phyloP scores from a whole-genome alignment of 371 early-diverging fungal species.

The Funneliformis caledonium region DNA sequence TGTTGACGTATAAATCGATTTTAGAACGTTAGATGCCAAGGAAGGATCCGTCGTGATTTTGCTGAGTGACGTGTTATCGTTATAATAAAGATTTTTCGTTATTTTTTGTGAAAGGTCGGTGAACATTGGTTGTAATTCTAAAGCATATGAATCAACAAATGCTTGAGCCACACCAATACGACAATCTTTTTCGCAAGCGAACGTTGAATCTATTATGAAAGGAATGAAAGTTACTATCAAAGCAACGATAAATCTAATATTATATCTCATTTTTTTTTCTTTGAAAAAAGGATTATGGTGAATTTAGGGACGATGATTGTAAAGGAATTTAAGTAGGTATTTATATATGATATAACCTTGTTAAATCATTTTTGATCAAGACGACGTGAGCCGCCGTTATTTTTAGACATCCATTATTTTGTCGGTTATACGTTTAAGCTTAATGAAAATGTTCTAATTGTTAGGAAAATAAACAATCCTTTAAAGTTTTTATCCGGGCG shows the following conservation, averaged over 20 bases:
- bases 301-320: not conserved
- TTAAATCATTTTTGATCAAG: no score
- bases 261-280: not conserved
- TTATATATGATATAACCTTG: no score
- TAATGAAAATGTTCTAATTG: no score
- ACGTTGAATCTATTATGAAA: not conserved
- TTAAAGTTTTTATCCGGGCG: no score
- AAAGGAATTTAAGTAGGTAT: no score
- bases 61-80: constrained; percentile 26
- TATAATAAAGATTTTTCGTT: constrained; percentile 41
- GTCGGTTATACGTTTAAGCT: no score
- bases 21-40: constrained; percentile 22
- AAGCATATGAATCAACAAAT: constrained; percentile 55
- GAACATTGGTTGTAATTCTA: constrained; percentile 41
- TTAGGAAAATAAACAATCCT: no score
- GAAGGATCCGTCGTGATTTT: not conserved
- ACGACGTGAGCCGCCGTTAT: no score
- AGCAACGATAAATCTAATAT: not conserved
- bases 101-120: constrained; percentile 45
- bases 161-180: constrained; percentile 57
- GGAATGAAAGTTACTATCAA: not conserved
- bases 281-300: not conserved
- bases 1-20: constrained; percentile 33
- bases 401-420: no score
- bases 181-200: constrained; percentile 61